Evolutionary conservation across 306 rosid species (phyloP).

Genomic region (Mucuna pruriens): DNA sequence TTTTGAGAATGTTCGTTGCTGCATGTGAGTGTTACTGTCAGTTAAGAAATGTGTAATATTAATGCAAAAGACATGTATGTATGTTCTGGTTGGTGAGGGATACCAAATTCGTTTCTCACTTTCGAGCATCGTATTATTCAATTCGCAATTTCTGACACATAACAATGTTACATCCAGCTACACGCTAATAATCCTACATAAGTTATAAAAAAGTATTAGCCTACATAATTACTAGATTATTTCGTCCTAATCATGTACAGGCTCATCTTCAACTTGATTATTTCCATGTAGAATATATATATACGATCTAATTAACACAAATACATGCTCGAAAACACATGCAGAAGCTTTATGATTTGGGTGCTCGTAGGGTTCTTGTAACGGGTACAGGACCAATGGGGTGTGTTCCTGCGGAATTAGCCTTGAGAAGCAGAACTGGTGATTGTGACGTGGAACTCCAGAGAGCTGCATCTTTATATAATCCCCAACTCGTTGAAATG

Average conservation of each 20-base stretch:
- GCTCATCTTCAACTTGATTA: neutral
- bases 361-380: slow-evolving; percentile 67
- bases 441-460: slow-evolving; percentile 64
- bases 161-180: neutral
- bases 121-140: neutral
- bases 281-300: neutral
- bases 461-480: slow-evolving; percentile 67
- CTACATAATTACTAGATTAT: neutral
- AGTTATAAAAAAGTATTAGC: no score
- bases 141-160: neutral
- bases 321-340: neutral
- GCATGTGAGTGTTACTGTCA: neutral
- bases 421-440: slow-evolving; percentile 56
- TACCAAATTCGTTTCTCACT: slow-evolving; percentile 5
- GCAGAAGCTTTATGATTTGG: slow-evolving; percentile 74
- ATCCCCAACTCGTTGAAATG: slow-evolving; percentile 69
- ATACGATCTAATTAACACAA: neutral
- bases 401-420: slow-evolving; percentile 77
- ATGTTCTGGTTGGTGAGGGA: slow-evolving; percentile 19
- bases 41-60: neutral
- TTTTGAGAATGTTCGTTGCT: neutral
- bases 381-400: slow-evolving; percentile 85
- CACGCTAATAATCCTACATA: neutral
- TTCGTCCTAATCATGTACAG: neutral
- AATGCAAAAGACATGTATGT: neutral